Base-by-base conservation (phyloP, 140 eudicot genomes). In the Bidens hawaiensis region DNA sequence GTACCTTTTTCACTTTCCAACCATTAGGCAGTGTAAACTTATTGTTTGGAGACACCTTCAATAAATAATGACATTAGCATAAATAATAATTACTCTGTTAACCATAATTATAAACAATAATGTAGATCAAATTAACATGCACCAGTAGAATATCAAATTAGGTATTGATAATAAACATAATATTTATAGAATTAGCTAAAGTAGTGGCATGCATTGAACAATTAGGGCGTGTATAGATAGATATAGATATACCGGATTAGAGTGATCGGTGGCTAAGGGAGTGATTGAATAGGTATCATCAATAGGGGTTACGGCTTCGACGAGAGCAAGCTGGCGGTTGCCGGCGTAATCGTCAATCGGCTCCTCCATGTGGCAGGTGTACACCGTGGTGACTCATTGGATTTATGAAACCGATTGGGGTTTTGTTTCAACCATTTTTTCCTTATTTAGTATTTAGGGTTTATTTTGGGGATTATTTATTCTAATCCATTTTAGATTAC, bases 1-100 rank as follows among this genome's bases (percentile, higher is more conserved):
- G 85, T 28, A 85, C 86, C 80, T 84, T 75, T 67, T 82, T 82
- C 60, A 91, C 89, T 30, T 73, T 63, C 98, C 98, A 87, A 65
- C 86, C 89, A 73, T 84, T 79, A 43, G 98, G 98, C 52, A 91
- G 78, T 19, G 54, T 64, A 72, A 46, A 67, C 52, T 78, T 62
- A 12, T 33, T 69, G 50, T 57, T 64, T 27, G 83, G 79, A 48
- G 78, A 51, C 66, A 60, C 83, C 79, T 74, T 74, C 69, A 49
- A 58, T 42, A 67, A 49, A 28, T 56, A 47, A 26, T 42, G 25
- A 5, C 43, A 30, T 73, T 57, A 73, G 68, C 62, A 73, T 54
- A 42, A 33, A 59, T 19, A 52, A 27, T 33, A 69, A 26, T 33
- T 49, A 17, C 17, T 51, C 58, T 1, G n/a, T n/a, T n/a, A n/a